Base-by-base conservation (phyloP, 2,329 filamentous ascomycete species). In the Coniochaeta sp. region DNA sequence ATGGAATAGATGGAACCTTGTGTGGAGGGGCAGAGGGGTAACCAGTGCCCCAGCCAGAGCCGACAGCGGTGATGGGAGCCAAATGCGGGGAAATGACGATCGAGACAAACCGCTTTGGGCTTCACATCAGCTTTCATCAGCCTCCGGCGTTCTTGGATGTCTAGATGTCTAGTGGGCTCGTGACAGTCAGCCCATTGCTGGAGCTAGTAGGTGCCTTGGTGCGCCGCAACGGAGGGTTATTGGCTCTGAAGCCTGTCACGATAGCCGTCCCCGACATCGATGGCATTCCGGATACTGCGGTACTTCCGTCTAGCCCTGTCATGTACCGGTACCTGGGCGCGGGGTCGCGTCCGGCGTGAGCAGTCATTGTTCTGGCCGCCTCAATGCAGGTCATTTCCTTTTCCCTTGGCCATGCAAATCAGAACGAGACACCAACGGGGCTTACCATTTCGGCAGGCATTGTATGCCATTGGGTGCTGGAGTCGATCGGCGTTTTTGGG, bases 21-120 rank as follows among this genome's bases (percentile, higher is more conserved):
- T 52, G 47, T n/a, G n/a, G n/a, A n/a, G n/a, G n/a, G n/a, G n/a
- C n/a, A n/a, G 47, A 52, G 47, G 47, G 47, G 47, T 52, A 28
- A 28, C 47, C 47, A 26, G 42, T 19, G 14, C 47, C 24, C 47
- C 26, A 30, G 4, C 22, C 3, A 52, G 17, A 52, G 47, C 47
- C 47, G 47, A 52, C 24, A 52, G 30, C 47, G 47, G 47, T 52
- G 47, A 52, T 52, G 47, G 47, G 30, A 52, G 47, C 47, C 47
- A 52, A 52, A 52, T 52, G 47, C 47, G 47, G 47, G 47, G 47
- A 52, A 52, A 28, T 16, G 47, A 30, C 47, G 47, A 52, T 30
- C 47, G 17, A 28, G 22, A n/a, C n/a, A 24, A 52, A 47, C 19
- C 22, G 42, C 42, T 24, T 47, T 14, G 42, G 12, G 42, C 42